Evolutionary conservation across 768 basidiomycete species (phyloP).

Genomic region (Phanerodontia chrysosporium): DNA sequence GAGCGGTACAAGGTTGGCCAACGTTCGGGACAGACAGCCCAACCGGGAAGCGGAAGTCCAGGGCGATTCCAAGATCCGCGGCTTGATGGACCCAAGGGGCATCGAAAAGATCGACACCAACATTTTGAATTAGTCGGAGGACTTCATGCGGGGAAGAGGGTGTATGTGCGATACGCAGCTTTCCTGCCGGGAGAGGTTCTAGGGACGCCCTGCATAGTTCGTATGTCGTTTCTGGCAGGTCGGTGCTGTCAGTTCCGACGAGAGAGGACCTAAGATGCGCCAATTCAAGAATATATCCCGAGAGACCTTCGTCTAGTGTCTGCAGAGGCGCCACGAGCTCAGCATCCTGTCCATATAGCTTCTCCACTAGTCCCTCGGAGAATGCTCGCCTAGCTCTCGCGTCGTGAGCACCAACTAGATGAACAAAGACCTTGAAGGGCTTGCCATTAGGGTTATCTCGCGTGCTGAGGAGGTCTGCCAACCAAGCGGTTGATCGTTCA

Average conservation of each 20-base stretch:
- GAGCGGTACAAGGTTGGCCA: slow-evolving; percentile 2
- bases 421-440: slow-evolving; percentile 48
- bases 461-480: slow-evolving; percentile 44
- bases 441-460: slow-evolving; percentile 9
- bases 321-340: slow-evolving; percentile 46
- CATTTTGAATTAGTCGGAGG: slow-evolving; percentile 53
- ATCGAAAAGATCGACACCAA: slow-evolving; percentile 78
- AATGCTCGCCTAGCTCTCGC: slow-evolving; percentile 61
- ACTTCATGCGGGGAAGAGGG: slow-evolving; percentile 69
- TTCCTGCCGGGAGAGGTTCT: slow-evolving; percentile 41
- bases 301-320: slow-evolving; percentile 62
- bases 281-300: slow-evolving; percentile 71
- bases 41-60: slow-evolving; percentile 75
- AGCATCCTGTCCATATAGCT: slow-evolving; percentile 51
- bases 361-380: slow-evolving; percentile 51
- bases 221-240: slow-evolving; percentile 17
- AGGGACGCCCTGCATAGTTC: slow-evolving; percentile 61
- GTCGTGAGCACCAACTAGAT: slow-evolving; percentile 62
- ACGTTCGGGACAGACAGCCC: slow-evolving; percentile 11
- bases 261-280: slow-evolving; percentile 35
- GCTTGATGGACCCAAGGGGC: slow-evolving; percentile 65
- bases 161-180: slow-evolving; percentile 59
- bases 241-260: neutral
- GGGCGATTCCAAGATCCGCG: slow-evolving; percentile 65
- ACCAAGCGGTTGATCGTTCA: slow-evolving; percentile 65